A percentile compares a stretch with the other conserved stretches of the same genome.
phyloP scores from a whole-genome alignment of 2,329 filamentous ascomycete genomes.

The Nigrograna mackinnonii region DNA sequence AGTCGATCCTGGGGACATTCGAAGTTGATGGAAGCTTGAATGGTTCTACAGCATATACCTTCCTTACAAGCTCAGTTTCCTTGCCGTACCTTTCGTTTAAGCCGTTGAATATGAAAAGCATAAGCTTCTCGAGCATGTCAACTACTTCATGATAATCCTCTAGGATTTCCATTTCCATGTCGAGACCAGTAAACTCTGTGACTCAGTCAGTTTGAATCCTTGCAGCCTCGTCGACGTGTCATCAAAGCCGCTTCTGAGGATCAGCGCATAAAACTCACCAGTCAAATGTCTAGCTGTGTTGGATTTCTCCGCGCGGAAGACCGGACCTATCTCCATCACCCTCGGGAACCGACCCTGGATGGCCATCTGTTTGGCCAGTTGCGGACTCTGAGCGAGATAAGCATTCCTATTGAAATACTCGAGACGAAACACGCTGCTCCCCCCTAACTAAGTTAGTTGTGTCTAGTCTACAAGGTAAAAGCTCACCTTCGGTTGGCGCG shows the following conservation, averaged over 20 bases:
- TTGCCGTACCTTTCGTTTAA: slow-evolving; percentile 68
- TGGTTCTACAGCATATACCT: slow-evolving; percentile 74
- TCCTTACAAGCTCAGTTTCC: slow-evolving; percentile 72
- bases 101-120: slow-evolving; percentile 80
- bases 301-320: slow-evolving; percentile 85
- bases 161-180: slow-evolving; percentile 88
- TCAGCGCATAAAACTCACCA: too few species aligned
- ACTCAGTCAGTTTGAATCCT: too few species aligned
- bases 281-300: slow-evolving; percentile 87
- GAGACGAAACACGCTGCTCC: slow-evolving; percentile 86
- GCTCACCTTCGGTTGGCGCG: slow-evolving; percentile 88
- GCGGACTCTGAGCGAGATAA: slow-evolving; percentile 78
- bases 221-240: too few species aligned
- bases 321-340: slow-evolving; percentile 77
- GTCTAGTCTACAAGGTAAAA: too few species aligned
- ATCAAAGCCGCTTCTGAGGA: too few species aligned
- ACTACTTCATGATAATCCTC: slow-evolving; percentile 77
- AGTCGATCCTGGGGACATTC: slow-evolving; percentile 76
- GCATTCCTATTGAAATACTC: slow-evolving; percentile 87
- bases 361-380: slow-evolving; percentile 87
- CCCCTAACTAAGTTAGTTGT: too few species aligned
- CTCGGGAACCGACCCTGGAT: slow-evolving; percentile 78
- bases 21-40: slow-evolving; percentile 76
- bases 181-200: slow-evolving; percentile 88
- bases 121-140: slow-evolving; percentile 71